Conservation (phyloP, 2,329 filamentous ascomycete genomes). For the Diaporthe sp. region DNA sequence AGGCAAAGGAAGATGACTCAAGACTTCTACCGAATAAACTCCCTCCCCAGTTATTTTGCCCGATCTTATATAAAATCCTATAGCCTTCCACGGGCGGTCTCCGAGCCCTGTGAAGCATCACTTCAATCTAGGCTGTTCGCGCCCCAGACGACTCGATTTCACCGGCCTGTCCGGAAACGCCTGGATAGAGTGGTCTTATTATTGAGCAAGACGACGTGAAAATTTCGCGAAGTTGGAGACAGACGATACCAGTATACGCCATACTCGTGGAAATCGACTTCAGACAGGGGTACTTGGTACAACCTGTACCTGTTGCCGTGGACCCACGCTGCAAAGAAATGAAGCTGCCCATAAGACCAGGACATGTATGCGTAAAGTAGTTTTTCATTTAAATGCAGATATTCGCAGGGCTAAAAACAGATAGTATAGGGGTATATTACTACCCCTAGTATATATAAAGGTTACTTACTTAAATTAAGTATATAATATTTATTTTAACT, state of each 20-base stretch:
- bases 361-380: too few relatives aligned
- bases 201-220: not conserved
- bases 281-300: not conserved
- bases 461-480: too few relatives aligned
- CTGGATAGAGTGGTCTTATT: not conserved
- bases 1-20: not conserved
- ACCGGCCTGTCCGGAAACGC: not conserved
- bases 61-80: too few relatives aligned
- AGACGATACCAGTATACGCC: not conserved
- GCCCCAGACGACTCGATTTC: not conserved
- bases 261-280: not conserved
- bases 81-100: not conserved
- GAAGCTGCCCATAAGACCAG: too few relatives aligned
- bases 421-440: too few relatives aligned
- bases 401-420: too few relatives aligned
- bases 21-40: constrained; percentile 7
- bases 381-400: too few relatives aligned
- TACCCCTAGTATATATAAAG: too few relatives aligned
- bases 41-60: not conserved
- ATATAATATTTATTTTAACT: too few relatives aligned
- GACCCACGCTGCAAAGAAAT: not conserved
- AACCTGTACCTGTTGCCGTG: not conserved
- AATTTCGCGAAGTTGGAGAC: not conserved
- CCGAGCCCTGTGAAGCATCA: not conserved
- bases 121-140: not conserved